phyloP scores from a whole-genome alignment of 306 rosid genomes.

The Rosa lucieae region DNA sequence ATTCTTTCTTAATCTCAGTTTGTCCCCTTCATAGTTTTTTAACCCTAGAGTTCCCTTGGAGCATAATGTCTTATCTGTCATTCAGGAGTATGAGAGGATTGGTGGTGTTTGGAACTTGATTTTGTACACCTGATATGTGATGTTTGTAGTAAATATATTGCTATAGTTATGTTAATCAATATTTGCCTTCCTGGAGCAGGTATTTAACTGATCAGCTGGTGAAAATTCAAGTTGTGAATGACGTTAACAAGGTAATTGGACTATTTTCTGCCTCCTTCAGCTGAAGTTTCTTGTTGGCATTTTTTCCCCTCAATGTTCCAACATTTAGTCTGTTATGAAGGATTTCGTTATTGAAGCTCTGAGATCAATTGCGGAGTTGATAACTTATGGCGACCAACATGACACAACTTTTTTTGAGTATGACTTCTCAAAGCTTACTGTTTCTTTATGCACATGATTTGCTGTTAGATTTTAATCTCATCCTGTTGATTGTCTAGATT shows the following conservation, averaged over 20 bases:
- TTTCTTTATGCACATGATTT: conserved; percentile 25
- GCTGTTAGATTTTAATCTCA: conserved; percentile 19
- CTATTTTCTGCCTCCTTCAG: conserved; percentile 12
- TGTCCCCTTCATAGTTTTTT: neutral
- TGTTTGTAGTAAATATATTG: neutral
- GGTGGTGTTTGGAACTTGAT: conserved; percentile 1
- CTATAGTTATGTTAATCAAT: neutral
- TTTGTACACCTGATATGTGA: neutral
- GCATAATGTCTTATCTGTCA: neutral
- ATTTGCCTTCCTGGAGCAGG: conserved; percentile 40
- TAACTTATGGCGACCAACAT: conserved; percentile 90
- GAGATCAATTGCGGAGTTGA: conserved; percentile 91
- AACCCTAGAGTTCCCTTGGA: neutral
- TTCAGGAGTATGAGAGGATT: neutral
- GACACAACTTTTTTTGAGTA: conserved; percentile 86
- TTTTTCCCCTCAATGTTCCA: neutral
- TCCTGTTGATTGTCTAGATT: conserved; percentile 52
- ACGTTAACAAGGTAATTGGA: conserved; percentile 73
- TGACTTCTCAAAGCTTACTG: conserved; percentile 35
- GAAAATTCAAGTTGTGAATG: conserved; percentile 73
- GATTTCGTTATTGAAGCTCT: conserved; percentile 86
- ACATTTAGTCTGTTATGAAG: conserved; percentile 48
- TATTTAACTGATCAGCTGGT: conserved; percentile 73
- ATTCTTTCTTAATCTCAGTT: neutral
- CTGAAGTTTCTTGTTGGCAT: conserved; percentile 20